phyloP scores from a whole-genome alignment of 768 basidiomycete species.

The Phylloporus scabripes region DNA sequence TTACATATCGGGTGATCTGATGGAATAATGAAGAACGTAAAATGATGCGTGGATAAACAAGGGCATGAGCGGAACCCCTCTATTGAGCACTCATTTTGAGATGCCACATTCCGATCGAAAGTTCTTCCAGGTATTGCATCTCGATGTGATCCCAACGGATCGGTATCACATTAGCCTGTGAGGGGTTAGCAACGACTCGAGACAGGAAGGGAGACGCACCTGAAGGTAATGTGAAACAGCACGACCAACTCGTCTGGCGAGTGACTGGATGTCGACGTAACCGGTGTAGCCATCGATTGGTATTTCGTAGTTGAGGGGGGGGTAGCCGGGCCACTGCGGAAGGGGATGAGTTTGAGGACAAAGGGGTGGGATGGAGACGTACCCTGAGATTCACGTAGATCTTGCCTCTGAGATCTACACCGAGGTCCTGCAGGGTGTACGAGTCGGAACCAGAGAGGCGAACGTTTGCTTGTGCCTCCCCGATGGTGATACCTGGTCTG shows the following conservation, averaged over 20 bases:
- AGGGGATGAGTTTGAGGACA: background rate
- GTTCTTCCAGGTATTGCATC: conserved; percentile 67
- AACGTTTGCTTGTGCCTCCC: conserved; percentile 62
- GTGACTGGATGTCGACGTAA: conserved; percentile 58
- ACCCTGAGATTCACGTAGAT: conserved; percentile 62
- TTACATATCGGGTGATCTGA: conserved; percentile 12
- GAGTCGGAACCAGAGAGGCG: conserved; percentile 55
- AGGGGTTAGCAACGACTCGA: conserved; percentile 6
- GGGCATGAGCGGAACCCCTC: conserved; percentile 5
- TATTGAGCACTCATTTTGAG: conserved; percentile 45
- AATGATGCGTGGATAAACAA: conserved; percentile 6
- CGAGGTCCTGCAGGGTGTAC: conserved; percentile 61
- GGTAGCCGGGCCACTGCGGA: conserved; percentile 63
- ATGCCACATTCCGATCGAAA: conserved; percentile 65
- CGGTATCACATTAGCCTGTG: conserved; percentile 63
- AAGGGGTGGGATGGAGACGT: conserved; percentile 18
- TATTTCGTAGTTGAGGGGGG: conserved; percentile 67
- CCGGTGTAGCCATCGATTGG: conserved; percentile 65
- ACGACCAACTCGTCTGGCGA: conserved; percentile 62
- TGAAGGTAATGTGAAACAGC: conserved; percentile 74
- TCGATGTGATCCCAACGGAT: conserved; percentile 64
- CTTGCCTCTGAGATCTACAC: conserved; percentile 53
- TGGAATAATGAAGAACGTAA: conserved; percentile 7
- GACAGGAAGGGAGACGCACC: conserved; percentile 32
- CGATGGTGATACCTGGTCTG: conserved; percentile 57